These are phyloP conservation scores for Pseudodiploospora longispora DNA, from an alignment of 2,329 filamentous ascomycete genomes.

Conservation along the genomic window DNA sequence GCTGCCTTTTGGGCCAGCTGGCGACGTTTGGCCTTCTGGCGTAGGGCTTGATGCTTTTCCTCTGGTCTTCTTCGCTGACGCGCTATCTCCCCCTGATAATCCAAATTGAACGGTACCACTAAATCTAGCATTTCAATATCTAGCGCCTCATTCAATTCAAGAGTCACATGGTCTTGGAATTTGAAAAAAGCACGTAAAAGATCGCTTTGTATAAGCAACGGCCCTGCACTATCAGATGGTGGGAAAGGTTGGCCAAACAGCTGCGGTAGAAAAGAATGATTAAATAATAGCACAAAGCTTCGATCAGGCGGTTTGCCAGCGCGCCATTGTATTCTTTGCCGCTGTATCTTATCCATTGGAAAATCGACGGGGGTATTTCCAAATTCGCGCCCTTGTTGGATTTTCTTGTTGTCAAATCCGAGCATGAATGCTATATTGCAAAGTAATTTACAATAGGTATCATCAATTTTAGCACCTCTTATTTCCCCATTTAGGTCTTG, in stretches of 20 bases:
- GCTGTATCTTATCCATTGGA: no score
- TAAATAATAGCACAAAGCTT: neutral
- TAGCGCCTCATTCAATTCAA: neutral
- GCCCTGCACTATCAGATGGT: neutral
- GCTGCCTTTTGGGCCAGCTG: no score
- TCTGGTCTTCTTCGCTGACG: no score
- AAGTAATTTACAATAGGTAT: neutral
- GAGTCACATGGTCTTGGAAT: neutral
- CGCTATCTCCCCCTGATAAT: no score
- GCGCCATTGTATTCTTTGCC: neutral
- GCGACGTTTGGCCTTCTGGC: no score
- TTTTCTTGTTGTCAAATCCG: conserved; percentile 4
- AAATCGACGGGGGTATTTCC: no score
- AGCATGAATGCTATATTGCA: conserved; percentile 1
- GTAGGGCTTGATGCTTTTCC: no score
- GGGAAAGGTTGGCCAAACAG: neutral
- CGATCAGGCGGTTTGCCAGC: conserved; percentile 1
- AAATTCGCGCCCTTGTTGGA: neutral
- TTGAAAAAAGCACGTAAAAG: conserved; percentile 4
- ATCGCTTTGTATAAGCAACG: conserved; percentile 1
- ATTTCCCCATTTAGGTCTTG: conserved; percentile 1
- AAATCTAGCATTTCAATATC: no score
- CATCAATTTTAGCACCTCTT: neutral
- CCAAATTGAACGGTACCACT: no score
- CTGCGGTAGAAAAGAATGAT: neutral